Evolutionary conservation across 306 rosid genomes (phyloP), one percentile per base, ranked within the genome.

Genomic region (Prunus salicina): DNA sequence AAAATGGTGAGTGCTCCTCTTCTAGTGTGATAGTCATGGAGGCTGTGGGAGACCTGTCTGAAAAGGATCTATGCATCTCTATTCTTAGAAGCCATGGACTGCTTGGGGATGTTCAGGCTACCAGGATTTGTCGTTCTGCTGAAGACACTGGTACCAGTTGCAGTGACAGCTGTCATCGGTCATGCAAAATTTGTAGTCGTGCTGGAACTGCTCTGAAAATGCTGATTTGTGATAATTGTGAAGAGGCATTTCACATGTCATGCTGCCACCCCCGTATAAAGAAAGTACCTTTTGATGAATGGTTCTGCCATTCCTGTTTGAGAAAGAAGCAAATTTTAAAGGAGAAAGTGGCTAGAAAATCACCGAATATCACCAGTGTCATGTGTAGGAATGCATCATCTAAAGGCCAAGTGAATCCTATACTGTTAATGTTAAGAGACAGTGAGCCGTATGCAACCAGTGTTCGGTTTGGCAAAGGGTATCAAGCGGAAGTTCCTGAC

Each of bases 171-270:
- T 85, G 82, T 85, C 78, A 64, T 52, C 78, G 85, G 68, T 81
- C 84, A 27, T 94, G 98, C 89, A 94, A 90, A 84, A 86, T 79
- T 75, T 94, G 98, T 79, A 84, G 87, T 71, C 78, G 45, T 72
- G 73, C 79, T 46, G 96, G 86, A 56, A 78, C 84, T 70, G 74
- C 91, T 60, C 28, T 52, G 79, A 87, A 85, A 64, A 76, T 94
- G 96, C 88, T 94, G 67, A 84, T 94, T 75, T 94, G 98, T 83
- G 98, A 94, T 86, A 27, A 85, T 73, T 94, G 98, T 85, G 97
- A 94, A 77, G 92, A 89, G 71, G 92, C 95, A 78, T 90, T 87
- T 82, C 98, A 94, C 65, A 84, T 86, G 30, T 86, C 87, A 24
- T 94, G 98, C 82, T 84, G 84, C 87, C 80, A 85, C 61, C 85